Conservation (phyloP, 2,329 filamentous ascomycete species). For the Penicillium digitatum region DNA sequence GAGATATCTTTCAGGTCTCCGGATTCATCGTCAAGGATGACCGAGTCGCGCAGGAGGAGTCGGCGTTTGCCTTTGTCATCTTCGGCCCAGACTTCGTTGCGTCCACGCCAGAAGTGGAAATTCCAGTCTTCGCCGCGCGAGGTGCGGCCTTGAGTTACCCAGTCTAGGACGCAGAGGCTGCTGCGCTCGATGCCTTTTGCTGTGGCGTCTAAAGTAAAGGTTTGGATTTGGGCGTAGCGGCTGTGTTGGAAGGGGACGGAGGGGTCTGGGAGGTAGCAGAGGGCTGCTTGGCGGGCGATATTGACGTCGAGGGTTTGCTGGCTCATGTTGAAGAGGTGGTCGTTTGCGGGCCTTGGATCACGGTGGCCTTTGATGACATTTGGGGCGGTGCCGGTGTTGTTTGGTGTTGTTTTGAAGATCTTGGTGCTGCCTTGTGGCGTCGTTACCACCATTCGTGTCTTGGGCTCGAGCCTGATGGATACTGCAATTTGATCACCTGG, state of each 20-base stretch:
- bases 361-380: slow-evolving; percentile 28
- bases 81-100: slow-evolving; percentile 68
- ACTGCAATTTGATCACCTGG: slow-evolving; percentile 80
- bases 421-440: slow-evolving; percentile 79
- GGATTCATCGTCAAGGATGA: slow-evolving; percentile 63
- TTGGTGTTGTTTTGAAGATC: slow-evolving; percentile 72
- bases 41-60: slow-evolving; percentile 78
- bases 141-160: slow-evolving; percentile 83
- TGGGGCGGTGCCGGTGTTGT: slow-evolving; percentile 14
- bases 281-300: slow-evolving; percentile 48
- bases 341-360: slow-evolving; percentile 39
- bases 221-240: slow-evolving; percentile 78
- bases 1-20: slow-evolving; percentile 5
- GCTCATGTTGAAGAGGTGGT: slow-evolving; percentile 38
- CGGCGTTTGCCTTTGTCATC: slow-evolving; percentile 46
- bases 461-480: slow-evolving; percentile 59
- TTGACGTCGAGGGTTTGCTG: slow-evolving; percentile 49
- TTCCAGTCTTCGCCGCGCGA: slow-evolving; percentile 89
- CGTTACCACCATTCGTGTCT: slow-evolving; percentile 62
- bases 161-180: slow-evolving; percentile 79
- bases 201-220: slow-evolving; percentile 59
- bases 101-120: slow-evolving; percentile 70
- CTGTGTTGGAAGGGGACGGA: slow-evolving; percentile 85
- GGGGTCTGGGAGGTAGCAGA: slow-evolving; percentile 77
- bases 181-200: slow-evolving; percentile 39